Percentiles rank a stretch among this genome's conserved stretches.
phyloP scores from a whole-genome alignment of 352 stramenopile species.

The Pythium oligandrum region DNA sequence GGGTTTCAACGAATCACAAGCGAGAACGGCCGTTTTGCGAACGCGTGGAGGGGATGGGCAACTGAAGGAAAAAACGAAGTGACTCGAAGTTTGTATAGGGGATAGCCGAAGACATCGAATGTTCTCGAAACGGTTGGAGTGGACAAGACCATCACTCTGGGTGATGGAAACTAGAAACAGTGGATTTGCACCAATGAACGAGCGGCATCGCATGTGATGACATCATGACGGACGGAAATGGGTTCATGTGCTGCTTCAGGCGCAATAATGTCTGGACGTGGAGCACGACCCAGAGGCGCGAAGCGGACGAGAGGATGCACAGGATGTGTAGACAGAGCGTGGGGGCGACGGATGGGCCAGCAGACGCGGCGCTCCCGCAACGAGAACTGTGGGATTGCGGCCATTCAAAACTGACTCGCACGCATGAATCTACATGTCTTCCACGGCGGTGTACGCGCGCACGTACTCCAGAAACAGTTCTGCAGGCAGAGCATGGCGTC shows the following conservation, averaged over 20 bases:
- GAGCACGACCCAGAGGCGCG: too few species aligned
- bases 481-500: slow-evolving; percentile 5
- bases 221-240: background rate
- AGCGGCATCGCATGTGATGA: slow-evolving; percentile 1
- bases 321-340: too few species aligned
- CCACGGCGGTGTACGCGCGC: slow-evolving; percentile 32
- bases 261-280: background rate
- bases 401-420: background rate
- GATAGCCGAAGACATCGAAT: slow-evolving; percentile 7
- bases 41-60: too few species aligned
- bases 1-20: background rate
- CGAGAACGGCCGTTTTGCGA: too few species aligned
- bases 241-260: background rate
- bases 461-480: slow-evolving; percentile 44
- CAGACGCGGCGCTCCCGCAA: background rate
- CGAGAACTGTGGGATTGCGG: background rate
- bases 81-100: slow-evolving; percentile 15
- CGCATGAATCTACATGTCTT: slow-evolving; percentile 15
- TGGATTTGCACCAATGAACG: slow-evolving; percentile 11
- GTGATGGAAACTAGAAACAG: slow-evolving; percentile 6
- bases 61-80: background rate
- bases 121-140: slow-evolving; percentile 17
- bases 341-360: slow-evolving; percentile 2
- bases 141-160: background rate
- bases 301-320: background rate